Evolutionary conservation across 176 grass and related monocot genomes (phyloP), one percentile per base, ranked within the genome.

Genomic region (Aechmea fasciata): DNA sequence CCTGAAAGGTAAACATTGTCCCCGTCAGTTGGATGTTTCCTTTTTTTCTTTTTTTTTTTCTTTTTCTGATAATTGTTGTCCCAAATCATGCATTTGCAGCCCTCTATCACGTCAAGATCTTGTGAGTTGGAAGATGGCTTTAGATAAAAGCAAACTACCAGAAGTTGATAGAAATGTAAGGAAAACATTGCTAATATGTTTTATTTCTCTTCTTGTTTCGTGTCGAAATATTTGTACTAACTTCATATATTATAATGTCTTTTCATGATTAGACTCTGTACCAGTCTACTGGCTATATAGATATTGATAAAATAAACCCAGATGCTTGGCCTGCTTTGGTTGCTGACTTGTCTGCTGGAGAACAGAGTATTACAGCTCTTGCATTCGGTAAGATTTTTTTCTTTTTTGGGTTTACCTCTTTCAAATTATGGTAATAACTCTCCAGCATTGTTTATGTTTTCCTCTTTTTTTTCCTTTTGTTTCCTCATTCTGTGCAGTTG

Each of bases 71-170:
- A 68, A 52, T 51, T 49, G 9, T 75, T 49, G 11, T 71, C 28
- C 71, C 63, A n/a, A 67, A 51, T 22, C 72, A 18, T 76, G n/a
- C 70, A 84, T 61, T 69, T 70, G 73, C 74, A 97, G 94, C 71
- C 82, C 82, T 19, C 69, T 97, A 55, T 92, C 94, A 75, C 86
- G 94, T 15, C 94, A 97, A 82, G 86, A 92, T 82, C 89, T 97
- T 48, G 75, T 97, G 48, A 85, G 79, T 71, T 97, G 94, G 90
- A 97, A 97, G 83, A 92, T 97, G 89, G 86, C 84, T 78, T 71
- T 97, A 68, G 89, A 92, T 62, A 92, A 83, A 80, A 79, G 74
- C 49, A 71, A 87, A 67, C 65, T 92, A 61, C 86, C 84, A 77
- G 77, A 87, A 90, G 78, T 90, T 69, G 86, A 97, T 77, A 92